phyloP scores from a whole-genome alignment of 139 green algal species.

The Raphidocelis subcapitata region DNA sequence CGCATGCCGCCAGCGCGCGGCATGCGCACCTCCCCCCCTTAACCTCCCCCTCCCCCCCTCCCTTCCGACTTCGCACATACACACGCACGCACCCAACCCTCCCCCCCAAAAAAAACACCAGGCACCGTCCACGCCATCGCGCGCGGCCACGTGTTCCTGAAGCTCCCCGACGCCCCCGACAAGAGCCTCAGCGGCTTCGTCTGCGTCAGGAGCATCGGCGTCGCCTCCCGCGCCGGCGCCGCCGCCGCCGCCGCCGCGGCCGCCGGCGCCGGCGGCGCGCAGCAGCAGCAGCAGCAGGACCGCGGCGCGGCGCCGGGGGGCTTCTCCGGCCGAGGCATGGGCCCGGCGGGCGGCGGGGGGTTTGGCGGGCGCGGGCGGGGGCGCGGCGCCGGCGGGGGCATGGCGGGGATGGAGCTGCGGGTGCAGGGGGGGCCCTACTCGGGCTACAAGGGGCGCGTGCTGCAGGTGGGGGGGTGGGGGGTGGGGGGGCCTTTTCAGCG shows the following conservation, averaged over 20 bases:
- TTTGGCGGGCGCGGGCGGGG: conserved; percentile 26
- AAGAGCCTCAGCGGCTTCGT: conserved; percentile 56
- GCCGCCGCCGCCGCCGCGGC: neutral
- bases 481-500: no score
- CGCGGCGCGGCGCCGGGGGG: conserved; percentile 2
- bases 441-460: conserved; percentile 81
- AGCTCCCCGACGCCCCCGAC: conserved; percentile 49
- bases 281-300: neutral
- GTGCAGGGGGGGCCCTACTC: conserved; percentile 64
- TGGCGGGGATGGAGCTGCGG: conserved; percentile 16
- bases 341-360: conserved; percentile 14
- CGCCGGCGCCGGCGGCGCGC: conserved; percentile 6
- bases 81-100: no score
- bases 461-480: conserved; percentile 80
- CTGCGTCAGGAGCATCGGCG: conserved; percentile 48
- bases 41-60: no score
- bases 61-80: no score
- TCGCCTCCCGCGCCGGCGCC: conserved; percentile 31
- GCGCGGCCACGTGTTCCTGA: conserved; percentile 72
- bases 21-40: no score
- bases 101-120: neutral
- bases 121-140: conserved; percentile 82
- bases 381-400: neutral
- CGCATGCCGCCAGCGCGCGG: no score
- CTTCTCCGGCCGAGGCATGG: neutral